Percentiles rank a stretch among this genome's conserved stretches.
Evolutionary conservation across 2,329 filamentous ascomycete genomes (phyloP).

Genomic region (Penicillium frequentans): DNA sequence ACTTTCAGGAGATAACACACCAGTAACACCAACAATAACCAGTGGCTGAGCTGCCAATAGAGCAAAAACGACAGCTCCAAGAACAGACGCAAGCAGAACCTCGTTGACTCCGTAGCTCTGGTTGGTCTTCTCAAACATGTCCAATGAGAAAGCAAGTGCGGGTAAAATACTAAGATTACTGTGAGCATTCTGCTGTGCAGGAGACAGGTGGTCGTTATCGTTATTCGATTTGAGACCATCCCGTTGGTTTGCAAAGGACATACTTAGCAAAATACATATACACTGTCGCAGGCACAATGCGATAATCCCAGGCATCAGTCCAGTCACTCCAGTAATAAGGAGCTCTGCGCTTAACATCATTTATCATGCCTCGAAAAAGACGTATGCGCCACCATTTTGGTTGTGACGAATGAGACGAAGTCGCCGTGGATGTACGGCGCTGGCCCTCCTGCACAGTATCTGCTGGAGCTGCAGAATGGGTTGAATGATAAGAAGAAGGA

Average conservation of each 20-base stretch:
- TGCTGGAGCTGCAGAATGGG: conserved; percentile 5
- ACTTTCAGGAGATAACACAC: conserved; percentile 34
- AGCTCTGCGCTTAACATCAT: conserved; percentile 70
- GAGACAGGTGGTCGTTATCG: neutral
- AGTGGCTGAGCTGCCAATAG: conserved; percentile 79
- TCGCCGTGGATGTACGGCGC: conserved; percentile 8
- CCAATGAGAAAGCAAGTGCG: conserved; percentile 82
- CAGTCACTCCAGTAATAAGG: conserved; percentile 83
- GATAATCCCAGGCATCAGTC: conserved; percentile 86
- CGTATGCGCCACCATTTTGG: conserved; percentile 70
- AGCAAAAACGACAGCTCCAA: conserved; percentile 79
- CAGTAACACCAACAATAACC: conserved; percentile 87
- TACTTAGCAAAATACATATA: conserved; percentile 98
- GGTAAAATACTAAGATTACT: conserved; percentile 68
- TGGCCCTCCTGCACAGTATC: conserved; percentile 5
- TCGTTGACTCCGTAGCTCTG: conserved; percentile 89
- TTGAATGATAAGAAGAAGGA: conserved; percentile 10
- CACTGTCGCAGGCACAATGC: conserved; percentile 79
- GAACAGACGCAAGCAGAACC: conserved; percentile 79
- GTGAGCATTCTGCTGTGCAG: conserved; percentile 5
- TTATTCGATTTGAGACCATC: neutral
- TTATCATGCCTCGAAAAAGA: conserved; percentile 75
- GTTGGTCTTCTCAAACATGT: conserved; percentile 88
- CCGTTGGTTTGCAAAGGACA: conserved; percentile 22
- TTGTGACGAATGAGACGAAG: conserved; percentile 15